Base-by-base conservation (phyloP, 345 rosid genomes). In the Combretum micranthum region DNA sequence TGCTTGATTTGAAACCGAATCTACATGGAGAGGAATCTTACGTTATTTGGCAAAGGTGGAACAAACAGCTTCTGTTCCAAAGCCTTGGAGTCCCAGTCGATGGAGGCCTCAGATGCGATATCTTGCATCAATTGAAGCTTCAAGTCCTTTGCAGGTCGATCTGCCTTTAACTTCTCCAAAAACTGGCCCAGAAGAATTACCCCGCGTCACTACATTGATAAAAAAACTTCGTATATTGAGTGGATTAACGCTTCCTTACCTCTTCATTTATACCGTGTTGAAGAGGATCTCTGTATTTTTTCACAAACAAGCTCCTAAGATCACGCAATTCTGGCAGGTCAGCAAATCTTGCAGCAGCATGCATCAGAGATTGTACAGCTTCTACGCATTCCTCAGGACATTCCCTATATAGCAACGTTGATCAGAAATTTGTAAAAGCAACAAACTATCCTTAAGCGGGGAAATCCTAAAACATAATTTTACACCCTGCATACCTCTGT, bases 291-390 rank as follows among this genome's bases (percentile, higher is more conserved):
- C 83, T 80, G 57, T 86, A 89, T 84, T 75, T 75, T 15, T 76
- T 83, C 43, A 57, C 55, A 57, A 89, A 86, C 12, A 74, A n/a
- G 42, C 72, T 59, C 48, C 97, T 81, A 63, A 89, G 84, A 15
- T 84, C 77, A 3, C 89, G 83, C 14, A 86, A 74, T 68, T 89
- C 95, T 13, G 90, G 95, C 62, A 86, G 71, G 69, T 84, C 89
- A 23, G 87, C 70, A 67, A 86, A 72, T 73, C 91, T 77, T 43
- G 97, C 91, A n/a, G 96, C 88, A 42, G 91, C 91, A 46, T 82
- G 76, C 19, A 76, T 63, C 51, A 89, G 72, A 58, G 91, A 80
- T 18, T 82, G 68, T 15, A 82, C 69, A 61, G 95, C 89, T 71
- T 80, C 87, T 61, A 62, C 68, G 70, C 97, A 86, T 59, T 80